phyloP scores from a whole-genome alignment of 2,329 filamentous ascomycete species.

The Fusarium sp. region DNA sequence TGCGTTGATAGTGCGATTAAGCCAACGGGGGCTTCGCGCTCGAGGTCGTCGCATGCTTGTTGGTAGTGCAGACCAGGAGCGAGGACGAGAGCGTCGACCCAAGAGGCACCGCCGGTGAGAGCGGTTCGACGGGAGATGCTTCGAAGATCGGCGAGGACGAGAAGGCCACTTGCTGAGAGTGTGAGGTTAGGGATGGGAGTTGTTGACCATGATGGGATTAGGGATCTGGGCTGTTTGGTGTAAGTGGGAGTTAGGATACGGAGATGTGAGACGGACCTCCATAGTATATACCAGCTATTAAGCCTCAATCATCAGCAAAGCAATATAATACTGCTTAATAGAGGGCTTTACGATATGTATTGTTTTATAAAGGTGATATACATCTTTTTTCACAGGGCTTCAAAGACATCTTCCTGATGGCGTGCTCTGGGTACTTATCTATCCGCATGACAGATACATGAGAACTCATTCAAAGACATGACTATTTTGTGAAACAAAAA shows the following conservation, averaged over 20 bases:
- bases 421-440: too few species aligned
- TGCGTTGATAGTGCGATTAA: slow-evolving; percentile 46
- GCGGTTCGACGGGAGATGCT: slow-evolving; percentile 69
- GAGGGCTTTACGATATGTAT: too few species aligned
- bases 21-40: slow-evolving; percentile 55
- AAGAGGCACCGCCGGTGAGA: slow-evolving; percentile 67
- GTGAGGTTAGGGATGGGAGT: slow-evolving; percentile 61
- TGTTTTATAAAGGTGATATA: not conserved
- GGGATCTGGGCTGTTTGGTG: slow-evolving; percentile 35
- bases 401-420: too few species aligned
- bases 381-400: not conserved
- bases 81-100: slow-evolving; percentile 69
- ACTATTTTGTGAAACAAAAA: slow-evolving; percentile 4
- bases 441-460: slow-evolving; percentile 25
- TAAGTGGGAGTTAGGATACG: slow-evolving; percentile 12
- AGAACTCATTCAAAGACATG: slow-evolving; percentile 14
- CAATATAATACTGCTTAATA: not conserved
- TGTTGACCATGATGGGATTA: slow-evolving; percentile 59
- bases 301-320: not conserved
- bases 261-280: slow-evolving; percentile 25
- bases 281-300: not conserved
- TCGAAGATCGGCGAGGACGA: slow-evolving; percentile 70
- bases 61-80: slow-evolving; percentile 73
- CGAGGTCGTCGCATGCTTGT: slow-evolving; percentile 66
- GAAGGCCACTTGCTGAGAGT: slow-evolving; percentile 66